Evolutionary conservation across 2,329 filamentous ascomycete genomes (phyloP).

Genomic region (Boeremia lycopersici): DNA sequence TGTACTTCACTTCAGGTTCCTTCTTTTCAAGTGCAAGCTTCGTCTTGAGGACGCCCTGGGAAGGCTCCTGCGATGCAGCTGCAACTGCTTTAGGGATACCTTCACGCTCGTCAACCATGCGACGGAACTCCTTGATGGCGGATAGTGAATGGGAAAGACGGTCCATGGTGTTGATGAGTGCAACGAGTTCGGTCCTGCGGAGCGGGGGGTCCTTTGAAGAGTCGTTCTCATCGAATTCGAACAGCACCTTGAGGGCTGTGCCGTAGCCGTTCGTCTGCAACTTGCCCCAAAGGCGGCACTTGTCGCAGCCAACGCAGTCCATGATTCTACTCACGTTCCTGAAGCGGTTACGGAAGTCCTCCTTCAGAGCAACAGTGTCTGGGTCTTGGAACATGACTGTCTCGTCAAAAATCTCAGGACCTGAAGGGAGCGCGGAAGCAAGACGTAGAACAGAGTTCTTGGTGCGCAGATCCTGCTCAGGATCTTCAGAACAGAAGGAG

Average conservation of each 20-base stretch:
- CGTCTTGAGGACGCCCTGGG: constrained; percentile 40
- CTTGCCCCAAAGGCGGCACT: constrained; percentile 98
- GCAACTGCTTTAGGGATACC: constrained; percentile 30
- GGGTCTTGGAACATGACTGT: constrained; percentile 86
- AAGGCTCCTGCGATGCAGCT: constrained; percentile 26
- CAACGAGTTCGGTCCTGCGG: constrained; percentile 89
- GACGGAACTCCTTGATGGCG: constrained; percentile 74
- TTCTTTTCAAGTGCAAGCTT: constrained; percentile 33
- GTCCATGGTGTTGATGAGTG: constrained; percentile 91
- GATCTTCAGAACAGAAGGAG: constrained; percentile 90
- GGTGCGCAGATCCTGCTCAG: constrained; percentile 76
- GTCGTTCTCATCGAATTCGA: constrained; percentile 81
- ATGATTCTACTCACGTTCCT: constrained; percentile 95
- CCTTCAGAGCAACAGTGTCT: constrained; percentile 78
- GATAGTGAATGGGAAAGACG: constrained; percentile 81
- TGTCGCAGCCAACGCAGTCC: constrained; percentile 99
- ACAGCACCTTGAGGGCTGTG: constrained; percentile 91
- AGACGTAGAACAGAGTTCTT: constrained; percentile 82
- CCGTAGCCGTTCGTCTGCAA: constrained; percentile 94
- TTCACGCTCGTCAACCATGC: constrained; percentile 54
- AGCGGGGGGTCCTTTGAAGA: constrained; percentile 70
- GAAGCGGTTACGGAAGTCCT: constrained; percentile 97
- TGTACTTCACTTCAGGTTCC: constrained; percentile 13
- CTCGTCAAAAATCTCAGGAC: constrained; percentile 86
- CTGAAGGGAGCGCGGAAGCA: constrained; percentile 70